Conservation (phyloP, 129 eudicot genomes). For the Flaveria brownii region DNA sequence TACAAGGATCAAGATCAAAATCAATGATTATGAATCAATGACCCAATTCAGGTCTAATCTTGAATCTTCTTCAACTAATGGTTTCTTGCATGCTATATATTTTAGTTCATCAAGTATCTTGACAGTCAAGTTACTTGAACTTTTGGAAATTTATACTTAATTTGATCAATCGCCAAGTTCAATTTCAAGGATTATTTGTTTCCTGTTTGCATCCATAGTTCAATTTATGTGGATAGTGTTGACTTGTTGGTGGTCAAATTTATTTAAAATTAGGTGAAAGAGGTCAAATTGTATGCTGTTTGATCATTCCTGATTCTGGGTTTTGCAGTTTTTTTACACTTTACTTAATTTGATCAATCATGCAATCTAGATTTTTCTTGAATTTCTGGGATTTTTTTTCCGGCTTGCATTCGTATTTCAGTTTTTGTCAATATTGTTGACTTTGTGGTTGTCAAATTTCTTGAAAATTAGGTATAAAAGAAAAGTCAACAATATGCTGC, state of each 20-base stretch:
- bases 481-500: not conserved
- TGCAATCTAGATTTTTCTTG: too few species aligned
- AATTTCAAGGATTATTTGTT: constrained; percentile 3
- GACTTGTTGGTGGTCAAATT: constrained; percentile 17
- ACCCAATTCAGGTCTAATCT: constrained; percentile 7
- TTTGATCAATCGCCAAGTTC: not conserved
- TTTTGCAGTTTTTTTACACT: not conserved
- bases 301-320: constrained; percentile 17
- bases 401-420: not conserved
- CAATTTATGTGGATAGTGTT: not conserved
- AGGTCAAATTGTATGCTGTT: not conserved
- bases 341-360: not conserved
- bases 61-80: not conserved
- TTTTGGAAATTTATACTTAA: not conserved
- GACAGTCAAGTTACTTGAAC: not conserved
- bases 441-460: constrained; percentile 16
- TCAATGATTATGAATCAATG: not conserved
- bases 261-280: constrained; percentile 15
- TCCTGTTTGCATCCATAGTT: not conserved
- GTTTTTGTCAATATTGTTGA: constrained; percentile 1
- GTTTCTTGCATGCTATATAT: constrained; percentile 16
- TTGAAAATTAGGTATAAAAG: constrained; percentile 14
- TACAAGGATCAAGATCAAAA: not conserved
- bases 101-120: constrained; percentile 4
- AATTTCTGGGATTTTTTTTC: not conserved